phyloP scores from a whole-genome alignment of 2,329 filamentous ascomycete genomes.

The Monilinia fructicola region DNA sequence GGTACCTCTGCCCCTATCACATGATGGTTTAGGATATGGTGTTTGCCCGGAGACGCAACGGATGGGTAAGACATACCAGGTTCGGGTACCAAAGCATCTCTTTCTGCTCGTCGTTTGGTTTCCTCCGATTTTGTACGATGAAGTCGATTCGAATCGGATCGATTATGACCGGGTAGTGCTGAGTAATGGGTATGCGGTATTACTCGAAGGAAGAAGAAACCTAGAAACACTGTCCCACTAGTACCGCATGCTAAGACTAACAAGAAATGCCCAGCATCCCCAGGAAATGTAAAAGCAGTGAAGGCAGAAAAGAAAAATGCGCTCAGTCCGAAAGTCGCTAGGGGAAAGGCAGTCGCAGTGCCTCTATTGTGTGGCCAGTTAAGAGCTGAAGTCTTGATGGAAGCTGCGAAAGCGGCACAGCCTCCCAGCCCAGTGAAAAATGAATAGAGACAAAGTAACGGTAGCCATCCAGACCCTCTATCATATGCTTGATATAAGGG shows the following conservation, averaged over 20 bases:
- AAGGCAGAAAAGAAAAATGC: slow-evolving; percentile 93
- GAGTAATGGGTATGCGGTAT: slow-evolving; percentile 56
- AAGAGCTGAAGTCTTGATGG: slow-evolving; percentile 81
- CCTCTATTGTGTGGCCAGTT: slow-evolving; percentile 92
- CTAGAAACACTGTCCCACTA: slow-evolving; percentile 68
- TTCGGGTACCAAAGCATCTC: slow-evolving; percentile 49
- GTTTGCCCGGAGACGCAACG: slow-evolving; percentile 39
- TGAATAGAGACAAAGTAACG: slow-evolving; percentile 74
- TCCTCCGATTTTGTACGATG: slow-evolving; percentile 49
- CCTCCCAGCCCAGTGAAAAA: slow-evolving; percentile 86
- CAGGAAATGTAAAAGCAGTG: slow-evolving; percentile 74
- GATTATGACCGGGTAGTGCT: slow-evolving; percentile 43
- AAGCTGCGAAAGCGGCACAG: slow-evolving; percentile 84
- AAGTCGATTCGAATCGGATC: slow-evolving; percentile 41
- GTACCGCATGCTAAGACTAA: slow-evolving; percentile 79
- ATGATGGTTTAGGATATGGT: slow-evolving; percentile 37
- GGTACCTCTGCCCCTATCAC: slow-evolving; percentile 37
- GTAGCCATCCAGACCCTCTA: slow-evolving; percentile 58
- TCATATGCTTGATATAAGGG: slow-evolving; percentile 79
- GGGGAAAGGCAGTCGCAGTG: slow-evolving; percentile 88
- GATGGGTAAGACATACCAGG: slow-evolving; percentile 60
- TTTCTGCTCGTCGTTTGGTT: slow-evolving; percentile 43
- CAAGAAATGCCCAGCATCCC: slow-evolving; percentile 78
- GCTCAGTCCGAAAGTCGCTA: slow-evolving; percentile 90
- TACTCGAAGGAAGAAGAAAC: slow-evolving; percentile 83